Evolutionary conservation across 23 red algal genomes (phyloP), one percentile per base, ranked within the genome.

Genomic region (Gracilariopsis chorda): DNA sequence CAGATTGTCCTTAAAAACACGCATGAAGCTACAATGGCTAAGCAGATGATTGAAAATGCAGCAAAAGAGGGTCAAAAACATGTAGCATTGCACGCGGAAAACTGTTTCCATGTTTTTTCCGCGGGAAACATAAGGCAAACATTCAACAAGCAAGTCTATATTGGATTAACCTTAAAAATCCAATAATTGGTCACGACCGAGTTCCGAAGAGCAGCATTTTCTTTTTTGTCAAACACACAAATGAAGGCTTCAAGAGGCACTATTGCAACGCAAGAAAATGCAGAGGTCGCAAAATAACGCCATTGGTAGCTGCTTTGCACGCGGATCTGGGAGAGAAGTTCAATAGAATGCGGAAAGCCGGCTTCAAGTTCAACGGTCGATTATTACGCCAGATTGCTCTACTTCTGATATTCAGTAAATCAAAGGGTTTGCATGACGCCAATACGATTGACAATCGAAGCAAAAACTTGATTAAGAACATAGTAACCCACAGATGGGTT

Each of bases 241-340:
- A 70, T n/a, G 33, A 39, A 2, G 63, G 63, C 19, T 41, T 70
- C 3, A 70, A 41, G 24, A 39, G 63, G 12, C 30, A 70, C 63
- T 70, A 39, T 17, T 70, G 63, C 34, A 70, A 70, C 5, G 19
- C 34, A 1, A 14, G n/a, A n/a, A 42, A 42, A 17, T 33, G 63
- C 4, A 2, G 63, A 2, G 33, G 30, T 3, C 30, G 30, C 9
- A 30, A 34, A 30, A 17, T 41, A 3, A 2, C 3, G 0, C 25
- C 33, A 41, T 87, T 4, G 82, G 82, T 72, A 3, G 4, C 6
- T 4, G 82, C 60, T 2, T 0, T 87, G 16, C 64, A 87, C 13
- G 3, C 0, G 6, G 82, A 87, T 48, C 23, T 87, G 16, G 10
- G 69, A 36, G 44, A 72, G 33, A 41, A 87, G 19, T 87, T 87